These are phyloP conservation scores for Tuber brumale DNA, from an alignment of 495 filamentous ascomycete species.

Conservation along the genomic window DNA sequence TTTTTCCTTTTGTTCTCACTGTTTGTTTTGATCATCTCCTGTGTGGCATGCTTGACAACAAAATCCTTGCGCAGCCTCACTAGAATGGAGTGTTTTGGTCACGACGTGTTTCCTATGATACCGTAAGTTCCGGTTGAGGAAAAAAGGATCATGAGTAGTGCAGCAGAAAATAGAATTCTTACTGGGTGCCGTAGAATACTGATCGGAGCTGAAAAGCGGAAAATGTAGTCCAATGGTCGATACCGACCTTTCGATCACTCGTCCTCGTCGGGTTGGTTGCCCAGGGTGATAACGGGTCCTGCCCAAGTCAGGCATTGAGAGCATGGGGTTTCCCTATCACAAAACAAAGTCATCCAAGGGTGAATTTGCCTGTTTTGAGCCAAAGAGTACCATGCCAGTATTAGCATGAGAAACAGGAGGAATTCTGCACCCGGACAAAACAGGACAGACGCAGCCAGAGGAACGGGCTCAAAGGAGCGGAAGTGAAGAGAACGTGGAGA, in stretches of 20 bases:
- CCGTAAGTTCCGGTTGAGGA: background rate
- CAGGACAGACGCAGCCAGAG: conserved; percentile 1
- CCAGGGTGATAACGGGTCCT: background rate
- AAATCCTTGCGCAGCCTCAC: background rate
- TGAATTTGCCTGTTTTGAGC: conserved; percentile 23
- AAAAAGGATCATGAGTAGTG: background rate
- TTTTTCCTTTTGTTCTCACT: background rate
- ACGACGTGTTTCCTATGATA: background rate
- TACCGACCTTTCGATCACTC: background rate
- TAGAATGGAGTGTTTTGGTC: background rate
- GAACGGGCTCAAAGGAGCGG: conserved; percentile 10
- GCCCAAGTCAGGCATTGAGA: background rate
- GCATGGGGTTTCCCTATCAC: background rate
- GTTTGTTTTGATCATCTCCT: conserved; percentile 14
- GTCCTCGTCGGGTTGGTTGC: background rate
- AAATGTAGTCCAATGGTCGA: background rate
- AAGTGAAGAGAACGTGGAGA: conserved; percentile 15
- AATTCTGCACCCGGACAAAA: background rate
- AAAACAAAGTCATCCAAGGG: conserved; percentile 15
- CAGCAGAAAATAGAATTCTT: background rate
- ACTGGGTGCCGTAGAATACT: background rate
- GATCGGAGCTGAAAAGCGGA: background rate
- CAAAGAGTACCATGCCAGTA: conserved; percentile 10
- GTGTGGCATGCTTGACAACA: background rate
- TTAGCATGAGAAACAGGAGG: conserved; percentile 15